phyloP scores from a whole-genome alignment of 2,329 filamentous ascomycete species.

The Colletotrichum lindemuthianum region DNA sequence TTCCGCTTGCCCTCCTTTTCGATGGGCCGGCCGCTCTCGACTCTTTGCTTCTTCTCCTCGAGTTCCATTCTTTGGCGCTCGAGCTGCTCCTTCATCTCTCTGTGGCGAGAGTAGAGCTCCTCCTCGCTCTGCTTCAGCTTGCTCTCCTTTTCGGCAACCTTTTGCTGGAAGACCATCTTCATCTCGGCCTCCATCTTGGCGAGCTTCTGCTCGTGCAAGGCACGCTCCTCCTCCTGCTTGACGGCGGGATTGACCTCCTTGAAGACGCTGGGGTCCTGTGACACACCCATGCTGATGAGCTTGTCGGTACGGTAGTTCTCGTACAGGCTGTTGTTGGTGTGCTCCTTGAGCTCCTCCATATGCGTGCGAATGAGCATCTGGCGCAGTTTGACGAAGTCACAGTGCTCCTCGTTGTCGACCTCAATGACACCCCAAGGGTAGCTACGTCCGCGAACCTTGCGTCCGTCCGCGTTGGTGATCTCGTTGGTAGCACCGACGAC shows the following conservation, averaged over 20 bases:
- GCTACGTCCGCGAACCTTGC: slow-evolving; percentile 93
- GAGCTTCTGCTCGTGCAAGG: slow-evolving; percentile 98
- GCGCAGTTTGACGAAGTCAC: slow-evolving; percentile 99
- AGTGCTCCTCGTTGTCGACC: slow-evolving; percentile 99
- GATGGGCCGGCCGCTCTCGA: slow-evolving; percentile 94
- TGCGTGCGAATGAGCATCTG: slow-evolving; percentile 99
- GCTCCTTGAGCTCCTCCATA: slow-evolving; percentile 99
- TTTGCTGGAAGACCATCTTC: slow-evolving; percentile 99
- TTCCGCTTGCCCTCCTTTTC: slow-evolving; percentile 99
- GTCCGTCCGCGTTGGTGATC: slow-evolving; percentile 89
- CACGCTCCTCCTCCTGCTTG: slow-evolving; percentile 99
- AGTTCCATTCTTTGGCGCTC: slow-evolving; percentile 94
- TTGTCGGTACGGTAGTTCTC: slow-evolving; percentile 99
- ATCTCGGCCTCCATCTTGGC: slow-evolving; percentile 99
- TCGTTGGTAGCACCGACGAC: slow-evolving; percentile 97
- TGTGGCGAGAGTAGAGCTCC: slow-evolving; percentile 95
- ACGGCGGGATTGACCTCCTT: slow-evolving; percentile 99
- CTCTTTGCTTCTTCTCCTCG: slow-evolving; percentile 96
- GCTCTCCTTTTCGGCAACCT: slow-evolving; percentile 99
- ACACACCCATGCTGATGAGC: slow-evolving; percentile 97
- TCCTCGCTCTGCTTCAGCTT: slow-evolving; percentile 99
- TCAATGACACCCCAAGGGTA: slow-evolving; percentile 99
- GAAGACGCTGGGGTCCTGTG: slow-evolving; percentile 98
- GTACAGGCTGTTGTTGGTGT: slow-evolving; percentile 98
- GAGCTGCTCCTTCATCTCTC: slow-evolving; percentile 99